These are phyloP conservation scores for Chlorella vulgaris DNA, from an alignment of 139 green algal species.

Conservation along the genomic window DNA sequence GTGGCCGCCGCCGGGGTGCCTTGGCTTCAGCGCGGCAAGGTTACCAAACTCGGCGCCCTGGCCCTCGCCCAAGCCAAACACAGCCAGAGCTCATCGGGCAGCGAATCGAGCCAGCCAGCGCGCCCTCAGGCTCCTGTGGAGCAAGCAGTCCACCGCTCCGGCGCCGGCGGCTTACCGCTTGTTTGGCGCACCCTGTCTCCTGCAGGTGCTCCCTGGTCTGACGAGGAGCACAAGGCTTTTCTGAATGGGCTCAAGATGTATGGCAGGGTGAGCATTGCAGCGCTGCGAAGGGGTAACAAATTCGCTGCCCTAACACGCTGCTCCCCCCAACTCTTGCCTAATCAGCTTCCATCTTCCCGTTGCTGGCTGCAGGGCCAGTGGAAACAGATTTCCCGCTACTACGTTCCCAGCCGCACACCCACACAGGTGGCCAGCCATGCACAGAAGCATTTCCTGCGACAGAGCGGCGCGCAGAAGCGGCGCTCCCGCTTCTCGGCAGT, in stretches of 20 bases:
- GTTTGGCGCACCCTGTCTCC: not conserved
- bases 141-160: too few species aligned
- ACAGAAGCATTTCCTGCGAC: slow-evolving; percentile 91
- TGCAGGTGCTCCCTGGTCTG: slow-evolving; percentile 74
- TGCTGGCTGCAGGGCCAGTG: slow-evolving; percentile 73
- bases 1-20: too few species aligned
- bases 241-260: slow-evolving; percentile 76
- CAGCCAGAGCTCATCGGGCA: too few species aligned
- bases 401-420: slow-evolving; percentile 75
- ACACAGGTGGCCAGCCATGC: slow-evolving; percentile 89
- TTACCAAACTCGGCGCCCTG: too few species aligned
- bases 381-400: slow-evolving; percentile 77
- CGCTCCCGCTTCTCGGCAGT: slow-evolving; percentile 58
- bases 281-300: too few species aligned
- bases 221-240: slow-evolving; percentile 84
- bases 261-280: slow-evolving; percentile 60
- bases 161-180: not conserved
- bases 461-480: slow-evolving; percentile 80
- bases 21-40: too few species aligned
- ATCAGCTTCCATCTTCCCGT: not conserved
- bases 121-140: too few species aligned
- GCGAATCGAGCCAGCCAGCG: too few species aligned
- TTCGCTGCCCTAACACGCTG: not conserved
- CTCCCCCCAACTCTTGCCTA: not conserved
- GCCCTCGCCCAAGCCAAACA: too few species aligned